These are phyloP conservation scores for Cytospora mali DNA, from an alignment of 2,329 filamentous ascomycete species.

Conservation along the genomic window DNA sequence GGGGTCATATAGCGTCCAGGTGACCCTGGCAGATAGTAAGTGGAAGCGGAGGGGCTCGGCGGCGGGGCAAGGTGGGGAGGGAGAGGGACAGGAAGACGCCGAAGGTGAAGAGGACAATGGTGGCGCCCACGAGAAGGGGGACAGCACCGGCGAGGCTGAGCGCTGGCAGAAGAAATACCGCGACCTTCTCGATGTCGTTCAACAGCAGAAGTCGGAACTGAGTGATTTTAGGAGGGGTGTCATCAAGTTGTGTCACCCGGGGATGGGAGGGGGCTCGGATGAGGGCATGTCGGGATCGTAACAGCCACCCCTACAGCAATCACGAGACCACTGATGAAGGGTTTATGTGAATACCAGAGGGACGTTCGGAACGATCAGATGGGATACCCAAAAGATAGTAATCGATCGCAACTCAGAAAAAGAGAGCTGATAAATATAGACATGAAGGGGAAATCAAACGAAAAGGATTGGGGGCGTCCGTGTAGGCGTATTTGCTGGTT, in stretches of 20 bases:
- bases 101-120: constrained; percentile 29
- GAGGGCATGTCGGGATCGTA: not conserved
- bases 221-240: constrained; percentile 47
- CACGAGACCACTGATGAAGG: not conserved
- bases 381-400: too few relatives aligned
- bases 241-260: constrained; percentile 35
- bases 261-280: not conserved
- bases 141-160: constrained; percentile 35
- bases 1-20: constrained; percentile 56
- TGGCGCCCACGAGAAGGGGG: constrained; percentile 29
- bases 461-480: not conserved
- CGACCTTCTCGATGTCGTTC: constrained; percentile 61
- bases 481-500: not conserved
- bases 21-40: constrained; percentile 47
- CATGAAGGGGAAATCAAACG: not conserved
- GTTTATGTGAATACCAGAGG: too few relatives aligned
- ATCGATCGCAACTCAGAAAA: too few relatives aligned
- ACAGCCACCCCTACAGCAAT: not conserved
- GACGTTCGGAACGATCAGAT: too few relatives aligned
- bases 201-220: constrained; percentile 59
- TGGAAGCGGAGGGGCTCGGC: constrained; percentile 39
- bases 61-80: not conserved
- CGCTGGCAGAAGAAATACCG: constrained; percentile 58
- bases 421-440: too few relatives aligned
- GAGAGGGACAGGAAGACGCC: constrained; percentile 26